phyloP scores from a whole-genome alignment of 2,329 filamentous ascomycete species.

The Nemania diffusa region DNA sequence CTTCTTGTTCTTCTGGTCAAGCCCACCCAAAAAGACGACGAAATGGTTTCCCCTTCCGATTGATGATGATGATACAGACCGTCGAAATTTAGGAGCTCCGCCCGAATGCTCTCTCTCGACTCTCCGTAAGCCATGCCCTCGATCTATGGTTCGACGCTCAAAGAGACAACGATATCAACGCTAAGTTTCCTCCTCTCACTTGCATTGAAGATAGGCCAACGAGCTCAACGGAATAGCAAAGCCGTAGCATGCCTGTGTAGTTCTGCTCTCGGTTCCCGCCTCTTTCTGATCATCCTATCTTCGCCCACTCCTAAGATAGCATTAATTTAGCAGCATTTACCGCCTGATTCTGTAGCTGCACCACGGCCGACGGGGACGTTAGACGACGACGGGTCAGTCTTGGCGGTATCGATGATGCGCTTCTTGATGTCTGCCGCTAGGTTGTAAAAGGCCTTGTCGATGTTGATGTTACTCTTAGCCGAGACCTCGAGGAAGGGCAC shows the following conservation, averaged over 20 bases:
- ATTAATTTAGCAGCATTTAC: constrained; percentile 79
- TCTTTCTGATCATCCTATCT: constrained; percentile 12
- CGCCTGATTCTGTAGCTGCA: constrained; percentile 62
- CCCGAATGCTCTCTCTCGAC: constrained; percentile 12
- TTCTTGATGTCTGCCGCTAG: constrained; percentile 98
- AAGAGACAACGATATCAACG: constrained; percentile 32
- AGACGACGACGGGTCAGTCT: constrained; percentile 71
- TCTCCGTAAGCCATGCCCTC: constrained; percentile 23
- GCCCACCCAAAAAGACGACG: constrained; percentile 28
- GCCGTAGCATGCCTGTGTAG: constrained; percentile 8
- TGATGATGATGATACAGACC: constrained; percentile 35
- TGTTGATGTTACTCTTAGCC: constrained; percentile 99
- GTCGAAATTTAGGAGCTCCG: constrained; percentile 21
- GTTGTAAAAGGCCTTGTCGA: constrained; percentile 97
- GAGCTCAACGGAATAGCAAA: constrained; percentile 17
- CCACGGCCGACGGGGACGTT: constrained; percentile 76
- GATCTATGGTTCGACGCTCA: constrained; percentile 31
- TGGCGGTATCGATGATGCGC: constrained; percentile 90
- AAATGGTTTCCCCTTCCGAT: constrained; percentile 23
- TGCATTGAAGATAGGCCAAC: constrained; percentile 22
- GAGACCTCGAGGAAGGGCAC: constrained; percentile 99
- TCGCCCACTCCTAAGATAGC: constrained; percentile 22
- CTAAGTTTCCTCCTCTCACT: constrained; percentile 9
- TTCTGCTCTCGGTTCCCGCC: constrained; percentile 12
- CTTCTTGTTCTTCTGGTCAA: constrained; percentile 23